Percentiles rank a stretch among this genome's conserved stretches.
These are phyloP conservation scores for Cenchrus fungigraminus DNA, from an alignment of 176 grass and related monocot genomes.

Conservation along the genomic window DNA sequence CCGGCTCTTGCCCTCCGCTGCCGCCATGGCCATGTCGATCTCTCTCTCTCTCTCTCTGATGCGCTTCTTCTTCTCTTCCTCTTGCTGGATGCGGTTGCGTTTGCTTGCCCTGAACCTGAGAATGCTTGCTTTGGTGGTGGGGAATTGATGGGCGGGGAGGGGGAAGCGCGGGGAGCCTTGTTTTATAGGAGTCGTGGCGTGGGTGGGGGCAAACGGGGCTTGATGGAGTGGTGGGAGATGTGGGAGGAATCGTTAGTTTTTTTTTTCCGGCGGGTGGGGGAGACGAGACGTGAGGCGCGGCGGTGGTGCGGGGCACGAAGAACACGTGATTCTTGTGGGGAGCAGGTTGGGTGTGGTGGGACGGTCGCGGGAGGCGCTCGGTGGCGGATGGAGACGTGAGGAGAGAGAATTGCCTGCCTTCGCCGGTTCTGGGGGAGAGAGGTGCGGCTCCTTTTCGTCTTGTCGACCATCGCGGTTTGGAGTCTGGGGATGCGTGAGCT, in stretches of 20 bases:
- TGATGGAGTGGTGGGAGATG: neutral
- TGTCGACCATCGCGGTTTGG: conserved; percentile 14
- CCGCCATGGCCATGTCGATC: conserved; percentile 29
- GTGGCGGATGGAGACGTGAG: neutral
- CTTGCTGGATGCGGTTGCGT: neutral
- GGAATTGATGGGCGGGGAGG: neutral
- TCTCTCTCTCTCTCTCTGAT: neutral
- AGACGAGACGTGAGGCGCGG: neutral
- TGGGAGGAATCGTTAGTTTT: neutral
- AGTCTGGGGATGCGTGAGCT: no score
- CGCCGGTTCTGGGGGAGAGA: no score
- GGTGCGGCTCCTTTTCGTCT: neutral
- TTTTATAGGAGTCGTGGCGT: conserved; percentile 9
- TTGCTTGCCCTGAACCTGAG: neutral
- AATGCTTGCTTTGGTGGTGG: neutral
- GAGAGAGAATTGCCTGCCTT: neutral
- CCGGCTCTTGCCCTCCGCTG: conserved; percentile 54
- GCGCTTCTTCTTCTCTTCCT: no score
- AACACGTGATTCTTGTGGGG: conserved; percentile 54
- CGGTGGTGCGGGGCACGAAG: conserved; percentile 32
- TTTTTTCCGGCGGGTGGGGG: neutral
- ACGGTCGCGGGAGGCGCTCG: neutral
- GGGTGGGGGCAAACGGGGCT: no score
- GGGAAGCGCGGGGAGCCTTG: neutral
- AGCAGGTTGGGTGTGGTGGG: neutral